Evolutionary conservation across 2,329 filamentous ascomycete species (phyloP).

Genomic region (Falciphora oryzae): DNA sequence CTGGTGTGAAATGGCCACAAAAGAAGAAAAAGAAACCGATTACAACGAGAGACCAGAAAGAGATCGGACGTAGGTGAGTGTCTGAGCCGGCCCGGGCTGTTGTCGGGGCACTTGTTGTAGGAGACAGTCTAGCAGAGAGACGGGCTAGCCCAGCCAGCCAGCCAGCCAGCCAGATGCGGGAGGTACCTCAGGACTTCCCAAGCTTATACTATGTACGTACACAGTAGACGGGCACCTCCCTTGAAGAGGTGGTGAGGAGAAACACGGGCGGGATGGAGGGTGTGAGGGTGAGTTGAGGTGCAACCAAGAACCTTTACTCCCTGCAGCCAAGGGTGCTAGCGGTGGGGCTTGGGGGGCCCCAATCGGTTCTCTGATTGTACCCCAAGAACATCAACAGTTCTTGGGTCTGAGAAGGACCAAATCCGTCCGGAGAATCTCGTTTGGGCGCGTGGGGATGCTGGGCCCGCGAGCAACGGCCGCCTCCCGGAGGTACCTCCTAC

Average conservation of each 20-base stretch:
- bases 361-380: background rate
- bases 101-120: background rate
- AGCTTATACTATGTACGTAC: background rate
- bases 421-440: conserved; percentile 9
- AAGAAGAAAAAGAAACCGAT: background rate
- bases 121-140: background rate
- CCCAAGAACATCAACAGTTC: background rate
- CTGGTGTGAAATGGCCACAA: background rate
- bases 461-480: background rate
- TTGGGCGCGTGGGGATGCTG: conserved; percentile 3
- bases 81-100: background rate
- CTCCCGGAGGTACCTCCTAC: background rate
- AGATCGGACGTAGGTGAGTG: background rate
- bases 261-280: background rate
- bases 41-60: background rate
- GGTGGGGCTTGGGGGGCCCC: background rate
- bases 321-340: background rate
- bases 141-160: background rate
- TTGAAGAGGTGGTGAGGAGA: conserved; percentile 8
- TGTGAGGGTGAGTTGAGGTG: background rate
- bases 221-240: conserved; percentile 2
- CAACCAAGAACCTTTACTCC: background rate
- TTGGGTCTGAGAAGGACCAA: conserved; percentile 6
- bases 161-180: background rate
- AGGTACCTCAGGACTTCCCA: background rate